These are phyloP conservation scores for Erigeron philadelphicus DNA, from an alignment of 140 eudicot species.

Conservation along the genomic window DNA sequence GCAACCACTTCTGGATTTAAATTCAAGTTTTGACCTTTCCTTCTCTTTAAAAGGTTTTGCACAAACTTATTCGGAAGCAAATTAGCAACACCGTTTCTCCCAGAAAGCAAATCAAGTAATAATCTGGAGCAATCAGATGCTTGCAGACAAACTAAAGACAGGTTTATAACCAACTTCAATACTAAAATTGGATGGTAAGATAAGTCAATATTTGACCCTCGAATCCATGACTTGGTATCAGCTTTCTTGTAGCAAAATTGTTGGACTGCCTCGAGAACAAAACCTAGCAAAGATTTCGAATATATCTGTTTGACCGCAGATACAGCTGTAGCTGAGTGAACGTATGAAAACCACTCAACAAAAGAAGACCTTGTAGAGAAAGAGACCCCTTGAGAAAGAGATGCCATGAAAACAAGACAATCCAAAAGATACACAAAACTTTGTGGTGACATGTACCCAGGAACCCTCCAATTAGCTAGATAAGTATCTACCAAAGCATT, in stretches of 20 bases:
- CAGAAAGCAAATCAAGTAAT: not conserved
- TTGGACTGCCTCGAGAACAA: not conserved
- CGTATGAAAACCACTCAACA: constrained; percentile 36
- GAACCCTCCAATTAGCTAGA: constrained; percentile 22
- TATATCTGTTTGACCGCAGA: not conserved
- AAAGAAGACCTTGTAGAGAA: constrained; percentile 47
- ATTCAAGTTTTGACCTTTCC: not conserved
- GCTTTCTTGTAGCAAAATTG: constrained; percentile 9
- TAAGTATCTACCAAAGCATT: constrained; percentile 25
- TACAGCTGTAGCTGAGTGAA: not conserved
- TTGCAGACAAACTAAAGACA: constrained; percentile 15
- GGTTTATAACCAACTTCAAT: constrained; percentile 27
- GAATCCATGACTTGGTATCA: constrained; percentile 25
- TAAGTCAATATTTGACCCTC: not conserved
- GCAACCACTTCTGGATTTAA: constrained; percentile 22
- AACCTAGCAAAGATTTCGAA: not conserved
- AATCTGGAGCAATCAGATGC: not conserved
- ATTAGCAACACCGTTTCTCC: constrained; percentile 2
- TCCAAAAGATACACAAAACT: constrained; percentile 52
- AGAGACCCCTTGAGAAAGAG: constrained; percentile 16
- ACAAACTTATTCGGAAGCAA: constrained; percentile 30
- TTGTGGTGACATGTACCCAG: constrained; percentile 39
- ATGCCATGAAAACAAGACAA: constrained; percentile 33
- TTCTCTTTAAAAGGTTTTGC: not conserved
- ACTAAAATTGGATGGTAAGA: constrained; percentile 20